Conservation (phyloP, 164 flowering plant genomes). For the Dillenia turbinata region DNA sequence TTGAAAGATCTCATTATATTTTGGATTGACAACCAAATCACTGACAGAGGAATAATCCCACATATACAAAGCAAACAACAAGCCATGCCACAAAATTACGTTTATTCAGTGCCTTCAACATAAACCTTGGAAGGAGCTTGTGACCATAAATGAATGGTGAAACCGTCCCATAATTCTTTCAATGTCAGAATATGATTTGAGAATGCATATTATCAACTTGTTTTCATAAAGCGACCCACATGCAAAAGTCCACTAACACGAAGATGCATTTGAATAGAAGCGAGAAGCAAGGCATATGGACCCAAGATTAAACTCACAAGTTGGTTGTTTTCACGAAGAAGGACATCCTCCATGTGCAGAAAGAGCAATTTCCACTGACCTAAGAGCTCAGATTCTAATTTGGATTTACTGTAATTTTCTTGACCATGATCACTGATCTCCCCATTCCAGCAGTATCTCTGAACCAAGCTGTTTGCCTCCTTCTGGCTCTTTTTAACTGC, state of each 20-base stretch:
- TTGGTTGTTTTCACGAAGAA: slow-evolving; percentile 53
- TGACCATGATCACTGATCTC: slow-evolving; percentile 17
- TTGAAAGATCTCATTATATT: not conserved
- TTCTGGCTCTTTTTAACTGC: slow-evolving; percentile 73
- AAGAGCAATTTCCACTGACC: slow-evolving; percentile 79
- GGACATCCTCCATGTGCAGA: slow-evolving; percentile 53
- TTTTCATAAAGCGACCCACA: too few species aligned
- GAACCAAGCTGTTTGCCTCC: slow-evolving; percentile 55
- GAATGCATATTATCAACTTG: not conserved
- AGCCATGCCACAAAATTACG: not conserved
- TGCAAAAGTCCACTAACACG: not conserved
- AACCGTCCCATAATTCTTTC: not conserved
- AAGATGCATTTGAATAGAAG: not conserved
- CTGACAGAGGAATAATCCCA: not conserved
- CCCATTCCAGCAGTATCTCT: slow-evolving; percentile 27
- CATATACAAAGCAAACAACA: not conserved
- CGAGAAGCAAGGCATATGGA: not conserved
- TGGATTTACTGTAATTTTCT: slow-evolving; percentile 24
- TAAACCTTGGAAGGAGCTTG: not conserved
- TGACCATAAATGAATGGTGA: not conserved
- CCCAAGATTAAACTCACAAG: slow-evolving; percentile 49
- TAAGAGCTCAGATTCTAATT: slow-evolving; percentile 55
- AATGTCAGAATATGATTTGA: not conserved
- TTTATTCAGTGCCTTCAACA: too few species aligned
- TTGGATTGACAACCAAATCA: not conserved